phyloP scores from a whole-genome alignment of 805 yeast genomes.

The Ogataea nakhonphanomensis region DNA sequence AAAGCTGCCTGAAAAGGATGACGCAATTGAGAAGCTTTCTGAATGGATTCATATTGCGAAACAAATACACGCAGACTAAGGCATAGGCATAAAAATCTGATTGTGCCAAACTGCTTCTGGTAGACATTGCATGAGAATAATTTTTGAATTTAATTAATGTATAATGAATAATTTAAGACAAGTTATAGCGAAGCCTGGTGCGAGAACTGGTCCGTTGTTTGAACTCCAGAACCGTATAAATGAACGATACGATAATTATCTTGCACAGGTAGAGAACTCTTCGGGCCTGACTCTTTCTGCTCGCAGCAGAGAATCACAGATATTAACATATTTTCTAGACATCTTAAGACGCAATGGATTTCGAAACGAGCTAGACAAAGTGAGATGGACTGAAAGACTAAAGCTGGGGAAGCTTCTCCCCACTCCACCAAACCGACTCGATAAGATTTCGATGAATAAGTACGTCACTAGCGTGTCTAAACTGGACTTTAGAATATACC shows the following conservation, averaged over 20 bases:
- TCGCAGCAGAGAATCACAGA: conserved; percentile 2
- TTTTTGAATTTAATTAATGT: background rate
- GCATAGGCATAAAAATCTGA: background rate
- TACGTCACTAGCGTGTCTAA: conserved; percentile 9
- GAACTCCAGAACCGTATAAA: background rate
- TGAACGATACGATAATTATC: background rate
- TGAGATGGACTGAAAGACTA: conserved; percentile 4
- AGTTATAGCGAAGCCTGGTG: background rate
- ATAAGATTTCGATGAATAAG: conserved; percentile 4
- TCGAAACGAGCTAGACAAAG: conserved; percentile 1
- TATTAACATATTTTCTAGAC: conserved; percentile 4
- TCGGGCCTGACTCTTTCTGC: background rate
- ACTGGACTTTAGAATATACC: conserved; percentile 5
- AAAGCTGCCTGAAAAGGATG: conserved; percentile 16
- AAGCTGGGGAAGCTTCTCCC: conserved; percentile 7
- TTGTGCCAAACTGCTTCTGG: background rate
- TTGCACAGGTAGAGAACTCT: background rate
- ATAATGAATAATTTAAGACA: background rate
- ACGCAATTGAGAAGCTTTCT: conserved; percentile 18
- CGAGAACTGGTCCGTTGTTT: background rate
- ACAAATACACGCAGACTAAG: conserved; percentile 17
- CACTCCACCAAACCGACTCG: conserved; percentile 5
- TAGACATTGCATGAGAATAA: background rate
- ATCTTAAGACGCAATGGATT: conserved; percentile 4
- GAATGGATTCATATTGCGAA: conserved; percentile 21